phyloP scores from a whole-genome alignment of 2,329 filamentous ascomycete species.

The Leptographium wingfieldii region DNA sequence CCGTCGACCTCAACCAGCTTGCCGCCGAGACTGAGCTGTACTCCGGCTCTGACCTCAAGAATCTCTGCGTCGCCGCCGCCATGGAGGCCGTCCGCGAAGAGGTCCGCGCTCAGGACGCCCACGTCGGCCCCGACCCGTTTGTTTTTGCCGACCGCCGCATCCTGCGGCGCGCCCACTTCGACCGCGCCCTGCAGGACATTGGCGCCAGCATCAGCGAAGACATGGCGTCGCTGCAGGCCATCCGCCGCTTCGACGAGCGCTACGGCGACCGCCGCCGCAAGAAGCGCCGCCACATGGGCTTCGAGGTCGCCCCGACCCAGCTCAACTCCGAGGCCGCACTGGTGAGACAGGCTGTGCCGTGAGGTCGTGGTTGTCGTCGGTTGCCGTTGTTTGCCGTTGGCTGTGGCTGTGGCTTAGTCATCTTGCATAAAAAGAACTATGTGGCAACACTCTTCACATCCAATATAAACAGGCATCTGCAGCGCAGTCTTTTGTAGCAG shows the following conservation, averaged over 20 bases:
- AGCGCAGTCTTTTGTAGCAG: not conserved
- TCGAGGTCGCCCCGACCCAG: slow-evolving; percentile 32
- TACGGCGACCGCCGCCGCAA: slow-evolving; percentile 70
- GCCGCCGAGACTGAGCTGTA: slow-evolving; percentile 62
- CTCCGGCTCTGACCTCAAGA: slow-evolving; percentile 75
- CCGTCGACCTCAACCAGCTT: slow-evolving; percentile 49
- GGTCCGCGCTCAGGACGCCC: slow-evolving; percentile 24
- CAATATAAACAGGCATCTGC: not conserved
- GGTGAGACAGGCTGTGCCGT: slow-evolving; percentile 19
- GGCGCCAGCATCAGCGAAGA: slow-evolving; percentile 88
- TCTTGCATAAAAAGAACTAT: not conserved
- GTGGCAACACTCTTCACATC: no score
- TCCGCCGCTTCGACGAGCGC: slow-evolving; percentile 90
- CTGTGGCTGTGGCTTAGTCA: no score
- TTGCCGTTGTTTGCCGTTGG: not conserved
- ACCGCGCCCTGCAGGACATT: slow-evolving; percentile 76
- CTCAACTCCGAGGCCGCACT: slow-evolving; percentile 31
- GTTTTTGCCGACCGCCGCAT: slow-evolving; percentile 50
- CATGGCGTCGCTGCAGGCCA: slow-evolving; percentile 74
- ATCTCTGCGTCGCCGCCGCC: slow-evolving; percentile 66
- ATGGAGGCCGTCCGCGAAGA: slow-evolving; percentile 71
- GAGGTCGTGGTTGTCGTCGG: not conserved
- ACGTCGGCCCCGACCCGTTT: slow-evolving; percentile 30
- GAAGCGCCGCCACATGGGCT: slow-evolving; percentile 44
- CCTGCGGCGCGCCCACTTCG: slow-evolving; percentile 62